Evolutionary conservation across 2,329 filamentous ascomycete genomes (phyloP), one percentile per base, ranked within the genome.

Genomic region (Aspergillus cejpii): DNA sequence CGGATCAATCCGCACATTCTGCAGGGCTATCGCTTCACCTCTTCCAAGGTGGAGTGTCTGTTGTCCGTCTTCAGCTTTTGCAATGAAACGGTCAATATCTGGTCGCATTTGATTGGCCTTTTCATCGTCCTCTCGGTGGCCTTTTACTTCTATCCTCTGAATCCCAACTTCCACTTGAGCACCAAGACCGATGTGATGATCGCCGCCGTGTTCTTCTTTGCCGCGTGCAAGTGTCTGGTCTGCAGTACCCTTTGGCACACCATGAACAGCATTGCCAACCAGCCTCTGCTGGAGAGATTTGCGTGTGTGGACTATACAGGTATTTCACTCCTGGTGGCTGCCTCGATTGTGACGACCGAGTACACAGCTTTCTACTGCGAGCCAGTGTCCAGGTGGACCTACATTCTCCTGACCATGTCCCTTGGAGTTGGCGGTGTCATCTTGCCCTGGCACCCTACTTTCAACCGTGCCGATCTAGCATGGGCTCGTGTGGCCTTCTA

Each of bases 361-460:
- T 98, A 97, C 72, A 96, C 92, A 0, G 92, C 91, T 19, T 98
- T 98, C 68, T 98, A 98, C 73, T 96, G 92, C 72, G 92, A 98
- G 60, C 90, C 92, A 2, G 60, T 85, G 37, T 90, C 85, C 55
- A 84, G 90, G 44, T 92, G 85, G 78, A 74, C 79, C 10, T 98
- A 97, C 69, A 92, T 98, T 74, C 68, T 77, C 33, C 74, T 86
- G 39, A 97, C 92, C 2, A 84, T 86, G 45, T 64, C 83, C 11
- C 79, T 98, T 20, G 92, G 92, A 38, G 71, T 94, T 45, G 86
- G 83, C 29, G 92, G 92, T 45, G 87, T 94, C 52, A 86, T 96
- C 51, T 77, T 98, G 28, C 91, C 92, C 1, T 98, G 92, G 92
- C 87, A 95, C 66, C 92, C 92, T 23, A 84, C 80, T 15, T 98